Evolutionary conservation across 805 yeast genomes (phyloP).

Genomic region (Brettanomyces anomalus): DNA sequence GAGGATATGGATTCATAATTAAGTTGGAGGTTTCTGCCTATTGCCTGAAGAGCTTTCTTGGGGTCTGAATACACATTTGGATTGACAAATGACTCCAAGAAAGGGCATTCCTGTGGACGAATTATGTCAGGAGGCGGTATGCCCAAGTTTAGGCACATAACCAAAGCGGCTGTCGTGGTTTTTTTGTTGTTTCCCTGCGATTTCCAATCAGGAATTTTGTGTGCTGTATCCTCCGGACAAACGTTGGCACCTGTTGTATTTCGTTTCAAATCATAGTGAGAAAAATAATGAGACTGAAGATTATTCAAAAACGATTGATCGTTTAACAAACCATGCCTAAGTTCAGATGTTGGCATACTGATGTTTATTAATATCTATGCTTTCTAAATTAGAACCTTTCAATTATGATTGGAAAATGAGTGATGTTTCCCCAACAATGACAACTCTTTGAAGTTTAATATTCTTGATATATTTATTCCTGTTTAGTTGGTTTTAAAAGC

Average conservation of each 20-base stretch:
- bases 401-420: too few relatives aligned
- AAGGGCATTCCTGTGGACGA: slow-evolving; percentile 89
- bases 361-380: too few relatives aligned
- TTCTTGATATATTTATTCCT: too few relatives aligned
- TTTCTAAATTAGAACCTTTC: too few relatives aligned
- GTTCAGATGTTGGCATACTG: slow-evolving; percentile 7
- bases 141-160: slow-evolving; percentile 83
- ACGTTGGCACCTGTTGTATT: slow-evolving; percentile 89
- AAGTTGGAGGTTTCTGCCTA: slow-evolving; percentile 78
- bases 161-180: slow-evolving; percentile 88
- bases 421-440: too few relatives aligned
- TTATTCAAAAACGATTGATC: slow-evolving; percentile 21
- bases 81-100: slow-evolving; percentile 88
- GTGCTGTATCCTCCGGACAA: slow-evolving; percentile 45
- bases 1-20: slow-evolving; percentile 87
- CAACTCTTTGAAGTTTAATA: too few relatives aligned
- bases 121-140: slow-evolving; percentile 96
- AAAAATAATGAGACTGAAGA: slow-evolving; percentile 24
- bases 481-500: too few relatives aligned
- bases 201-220: slow-evolving; percentile 85
- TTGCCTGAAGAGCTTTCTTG: slow-evolving; percentile 82
- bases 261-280: slow-evolving; percentile 83
- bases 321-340: slow-evolving; percentile 26
- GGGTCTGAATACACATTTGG: slow-evolving; percentile 76
- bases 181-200: slow-evolving; percentile 82